Evolutionary conservation across 805 yeast species (phyloP), one percentile per base, ranked within the genome.

Genomic region (Saccharomycopsis sp.): DNA sequence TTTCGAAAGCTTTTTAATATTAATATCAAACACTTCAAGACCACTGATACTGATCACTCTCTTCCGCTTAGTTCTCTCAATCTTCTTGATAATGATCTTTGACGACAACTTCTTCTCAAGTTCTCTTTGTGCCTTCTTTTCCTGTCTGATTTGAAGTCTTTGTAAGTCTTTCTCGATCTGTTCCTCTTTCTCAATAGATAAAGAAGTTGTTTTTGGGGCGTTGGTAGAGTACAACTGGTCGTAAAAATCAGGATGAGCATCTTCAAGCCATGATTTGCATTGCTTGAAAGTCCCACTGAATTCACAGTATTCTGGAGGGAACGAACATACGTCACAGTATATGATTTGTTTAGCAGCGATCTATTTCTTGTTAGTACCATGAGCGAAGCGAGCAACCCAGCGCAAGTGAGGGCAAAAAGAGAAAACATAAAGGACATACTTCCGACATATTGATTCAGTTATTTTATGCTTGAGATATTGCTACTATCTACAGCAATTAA

Each of bases 231-330:
- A 91, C 50, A 89, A 71, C 62, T 78, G 70, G 34, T 78, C 74
- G 66, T 69, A 92, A 47, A 86, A 68, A 15, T 80, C 87, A 1
- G 75, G 72, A 65, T 89, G 77, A 54, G 78, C 75, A 47, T 79
- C 82, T 58, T 79, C 75, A 51, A 93, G 77, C 96, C 97, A 90
- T 22, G 79, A 83, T 66, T 87, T 89, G 74, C 98, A 92, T 68
- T 89, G 83, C 68, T 85, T 86, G 71, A 88, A 78, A 25, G 84
- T 74, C 52, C 87, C 88, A 12, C 96, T 94, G 69, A 92, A 92
- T 69, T 93, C 97, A 74, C 98, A 92, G 73, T 85, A 92, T 59
- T 84, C 97, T 2, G 89, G 89, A n/a, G 97, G 96, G 68, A 80
- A 85, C 1, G 89, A 73, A 69, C 97, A 89, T 14, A 89, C 80